These are phyloP conservation scores for Adansonia gregorii DNA, from an alignment of 441 rosid genomes.

Conservation along the genomic window DNA sequence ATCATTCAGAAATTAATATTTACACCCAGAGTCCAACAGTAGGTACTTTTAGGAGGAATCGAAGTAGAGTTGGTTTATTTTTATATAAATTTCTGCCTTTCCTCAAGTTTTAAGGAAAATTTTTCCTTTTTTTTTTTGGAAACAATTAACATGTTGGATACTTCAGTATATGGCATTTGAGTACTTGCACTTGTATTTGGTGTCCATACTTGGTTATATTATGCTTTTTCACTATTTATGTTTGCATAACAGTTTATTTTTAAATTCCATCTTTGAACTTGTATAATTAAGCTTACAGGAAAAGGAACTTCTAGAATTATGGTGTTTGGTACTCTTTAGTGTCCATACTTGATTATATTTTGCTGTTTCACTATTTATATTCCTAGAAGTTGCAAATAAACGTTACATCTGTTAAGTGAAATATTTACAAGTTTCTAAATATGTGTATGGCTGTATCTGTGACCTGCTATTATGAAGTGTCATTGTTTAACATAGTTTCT, in stretches of 20 bases:
- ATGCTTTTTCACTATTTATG: not conserved
- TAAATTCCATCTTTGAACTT: not conserved
- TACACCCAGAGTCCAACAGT: not conserved
- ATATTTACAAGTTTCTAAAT: not conserved
- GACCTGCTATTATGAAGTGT: not conserved
- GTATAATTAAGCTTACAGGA: slow-evolving; percentile 1
- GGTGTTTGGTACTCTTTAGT: not conserved
- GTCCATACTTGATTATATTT: not conserved
- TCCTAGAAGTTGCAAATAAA: not conserved
- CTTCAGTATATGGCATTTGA: not conserved
- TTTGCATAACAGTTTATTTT: not conserved
- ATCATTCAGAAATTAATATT: not conserved
- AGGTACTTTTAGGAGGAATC: not conserved
- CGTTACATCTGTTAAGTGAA: not conserved
- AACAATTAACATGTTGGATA: slow-evolving; percentile 4
- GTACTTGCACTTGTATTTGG: not conserved
- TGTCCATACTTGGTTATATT: not conserved
- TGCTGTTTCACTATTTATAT: not conserved
- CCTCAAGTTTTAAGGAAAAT: not conserved
- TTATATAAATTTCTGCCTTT: not conserved
- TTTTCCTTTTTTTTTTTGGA: too few relatives aligned
- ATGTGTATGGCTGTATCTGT: not conserved
- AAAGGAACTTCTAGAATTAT: slow-evolving; percentile 3
- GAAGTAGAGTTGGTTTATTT: not conserved
- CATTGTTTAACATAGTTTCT: not conserved